Percentiles rank a stretch among this genome's conserved stretches.
These are phyloP conservation scores for Colletotrichum orbiculare DNA, from an alignment of 2,329 filamentous ascomycete species.

Conservation along the genomic window DNA sequence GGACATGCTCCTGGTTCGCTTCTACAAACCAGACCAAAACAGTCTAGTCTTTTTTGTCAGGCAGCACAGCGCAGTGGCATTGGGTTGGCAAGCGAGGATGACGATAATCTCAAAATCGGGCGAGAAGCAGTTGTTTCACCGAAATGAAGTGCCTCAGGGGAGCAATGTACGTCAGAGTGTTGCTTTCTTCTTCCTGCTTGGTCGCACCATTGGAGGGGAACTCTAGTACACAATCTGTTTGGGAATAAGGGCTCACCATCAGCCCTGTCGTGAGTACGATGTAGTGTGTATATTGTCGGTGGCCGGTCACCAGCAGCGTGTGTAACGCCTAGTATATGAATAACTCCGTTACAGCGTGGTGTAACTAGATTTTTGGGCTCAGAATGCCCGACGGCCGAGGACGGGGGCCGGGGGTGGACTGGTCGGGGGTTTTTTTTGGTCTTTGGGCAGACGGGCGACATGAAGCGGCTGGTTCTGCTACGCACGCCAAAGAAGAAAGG, in stretches of 20 bases:
- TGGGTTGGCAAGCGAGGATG: not conserved
- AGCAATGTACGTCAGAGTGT: constrained; percentile 9
- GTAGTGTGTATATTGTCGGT: too few relatives aligned
- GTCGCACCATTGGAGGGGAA: constrained; percentile 6
- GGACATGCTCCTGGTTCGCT: too few relatives aligned
- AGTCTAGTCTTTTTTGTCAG: too few relatives aligned
- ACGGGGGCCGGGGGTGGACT: constrained; percentile 20
- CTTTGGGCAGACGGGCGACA: not conserved
- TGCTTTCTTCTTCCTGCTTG: constrained; percentile 17
- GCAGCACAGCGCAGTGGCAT: too few relatives aligned
- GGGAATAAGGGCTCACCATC: constrained; percentile 3
- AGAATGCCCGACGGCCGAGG: constrained; percentile 17
- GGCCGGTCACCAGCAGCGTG: too few relatives aligned
- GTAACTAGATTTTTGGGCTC: not conserved
- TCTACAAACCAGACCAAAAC: too few relatives aligned
- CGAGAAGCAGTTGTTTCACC: constrained; percentile 29
- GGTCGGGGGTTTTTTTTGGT: constrained; percentile 12
- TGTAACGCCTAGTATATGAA: not conserved
- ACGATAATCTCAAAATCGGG: constrained; percentile 26
- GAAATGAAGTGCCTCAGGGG: constrained; percentile 11
- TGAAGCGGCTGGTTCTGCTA: not conserved
- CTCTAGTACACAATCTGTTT: constrained; percentile 15
- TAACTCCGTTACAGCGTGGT: constrained; percentile 3
- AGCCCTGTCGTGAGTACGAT: too few relatives aligned
- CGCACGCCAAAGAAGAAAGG: not conserved